Conservation (phyloP, 2,329 filamentous ascomycete species). For the Cyanodermella asteris region DNA sequence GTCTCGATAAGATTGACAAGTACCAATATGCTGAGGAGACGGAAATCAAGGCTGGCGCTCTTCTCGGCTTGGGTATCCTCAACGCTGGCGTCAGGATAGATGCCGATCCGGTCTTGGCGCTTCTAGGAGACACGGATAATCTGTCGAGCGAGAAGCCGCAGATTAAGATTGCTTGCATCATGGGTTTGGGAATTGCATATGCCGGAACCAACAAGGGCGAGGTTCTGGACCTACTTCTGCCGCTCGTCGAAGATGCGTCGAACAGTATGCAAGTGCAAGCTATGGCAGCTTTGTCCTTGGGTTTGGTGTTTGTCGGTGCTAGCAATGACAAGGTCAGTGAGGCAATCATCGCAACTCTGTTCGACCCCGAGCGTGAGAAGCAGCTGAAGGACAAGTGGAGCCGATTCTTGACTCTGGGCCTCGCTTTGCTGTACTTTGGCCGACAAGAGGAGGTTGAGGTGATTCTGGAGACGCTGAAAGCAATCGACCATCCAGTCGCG, state of each 20-base stretch:
- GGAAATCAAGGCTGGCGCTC: constrained; percentile 73
- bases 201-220: constrained; percentile 86
- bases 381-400: constrained; percentile 98
- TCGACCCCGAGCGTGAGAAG: constrained; percentile 78
- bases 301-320: constrained; percentile 80
- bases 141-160: constrained; percentile 57
- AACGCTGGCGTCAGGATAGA: constrained; percentile 81
- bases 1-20: constrained; percentile 81
- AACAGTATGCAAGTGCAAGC: constrained; percentile 89
- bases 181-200: constrained; percentile 88
- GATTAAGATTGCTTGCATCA: constrained; percentile 67
- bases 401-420: constrained; percentile 79
- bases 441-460: constrained; percentile 98
- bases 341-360: constrained; percentile 73
- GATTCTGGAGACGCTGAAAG: constrained; percentile 88
- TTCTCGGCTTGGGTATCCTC: constrained; percentile 86
- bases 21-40: constrained; percentile 72
- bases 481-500: constrained; percentile 88
- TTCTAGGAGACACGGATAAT: constrained; percentile 61
- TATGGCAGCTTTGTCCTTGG: constrained; percentile 80
- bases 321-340: constrained; percentile 80
- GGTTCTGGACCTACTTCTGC: constrained; percentile 62
- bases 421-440: constrained; percentile 87
- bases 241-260: constrained; percentile 64
- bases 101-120: constrained; percentile 69